phyloP scores from a whole-genome alignment of 257 asterid species.

The Petrea volubilis region DNA sequence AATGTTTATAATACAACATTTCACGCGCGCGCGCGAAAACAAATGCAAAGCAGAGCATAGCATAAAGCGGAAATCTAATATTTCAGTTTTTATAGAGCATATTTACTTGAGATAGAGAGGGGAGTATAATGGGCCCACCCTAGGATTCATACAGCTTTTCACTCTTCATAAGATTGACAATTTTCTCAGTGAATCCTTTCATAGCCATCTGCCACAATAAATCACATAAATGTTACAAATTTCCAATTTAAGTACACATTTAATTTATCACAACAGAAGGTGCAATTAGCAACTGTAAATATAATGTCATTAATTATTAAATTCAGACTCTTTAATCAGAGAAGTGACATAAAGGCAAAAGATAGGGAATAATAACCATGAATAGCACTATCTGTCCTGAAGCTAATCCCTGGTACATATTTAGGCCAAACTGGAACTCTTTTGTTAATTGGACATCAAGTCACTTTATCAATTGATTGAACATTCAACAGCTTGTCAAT shows the following conservation, averaged over 20 bases:
- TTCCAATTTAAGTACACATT: not conserved
- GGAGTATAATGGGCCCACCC: slow-evolving; percentile 91
- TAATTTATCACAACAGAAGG: not conserved
- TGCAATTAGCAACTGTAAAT: not conserved
- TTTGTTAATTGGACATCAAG: too few relatives aligned
- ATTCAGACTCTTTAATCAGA: slow-evolving; percentile 11
- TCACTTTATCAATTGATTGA: too few relatives aligned
- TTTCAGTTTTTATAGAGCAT: too few relatives aligned
- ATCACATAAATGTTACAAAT: slow-evolving; percentile 15
- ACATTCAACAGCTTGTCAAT: too few relatives aligned
- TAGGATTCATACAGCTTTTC: slow-evolving; percentile 69
- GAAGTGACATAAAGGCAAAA: slow-evolving; percentile 8
- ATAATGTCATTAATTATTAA: not conserved
- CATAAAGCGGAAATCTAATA: too few relatives aligned
- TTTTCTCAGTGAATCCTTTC: slow-evolving; percentile 78
- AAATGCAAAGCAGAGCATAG: too few relatives aligned
- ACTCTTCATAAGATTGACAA: slow-evolving; percentile 77
- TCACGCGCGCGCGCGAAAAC: too few relatives aligned
- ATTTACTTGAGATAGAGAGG: too few relatives aligned
- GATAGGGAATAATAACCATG: slow-evolving; percentile 48
- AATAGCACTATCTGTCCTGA: slow-evolving; percentile 92
- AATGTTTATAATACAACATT: too few relatives aligned
- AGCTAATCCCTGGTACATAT: slow-evolving; percentile 85
- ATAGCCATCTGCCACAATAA: slow-evolving; percentile 68
- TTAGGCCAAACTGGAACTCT: slow-evolving; percentile 97